These are phyloP conservation scores for Mallotus nudiflorus DNA, from an alignment of 345 rosid genomes.

Conservation along the genomic window DNA sequence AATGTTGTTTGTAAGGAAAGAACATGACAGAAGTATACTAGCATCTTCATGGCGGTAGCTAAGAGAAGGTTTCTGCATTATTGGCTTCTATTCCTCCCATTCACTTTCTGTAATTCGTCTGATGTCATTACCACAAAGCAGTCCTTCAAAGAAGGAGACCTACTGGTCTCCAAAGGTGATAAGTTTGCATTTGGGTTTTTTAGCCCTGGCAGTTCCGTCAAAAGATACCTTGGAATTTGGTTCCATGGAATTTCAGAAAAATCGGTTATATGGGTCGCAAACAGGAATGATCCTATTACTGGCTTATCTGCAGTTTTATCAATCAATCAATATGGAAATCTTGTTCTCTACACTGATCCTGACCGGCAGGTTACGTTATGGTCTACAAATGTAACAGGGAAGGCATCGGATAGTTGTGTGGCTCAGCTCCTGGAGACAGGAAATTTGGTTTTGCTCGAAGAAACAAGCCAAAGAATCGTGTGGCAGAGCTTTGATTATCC, in stretches of 20 bases:
- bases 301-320: neutral
- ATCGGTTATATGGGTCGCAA: conserved; percentile 16
- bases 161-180: neutral
- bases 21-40: too few relatives aligned
- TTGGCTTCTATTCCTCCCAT: neutral
- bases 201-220: conserved; percentile 5
- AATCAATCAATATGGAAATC: conserved; percentile 16
- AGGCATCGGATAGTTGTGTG: neutral
- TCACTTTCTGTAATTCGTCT: neutral
- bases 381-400: neutral
- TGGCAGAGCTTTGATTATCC: conserved; percentile 41
- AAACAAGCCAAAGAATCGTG: neutral
- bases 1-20: too few relatives aligned
- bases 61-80: neutral
- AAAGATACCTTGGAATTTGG: conserved; percentile 17
- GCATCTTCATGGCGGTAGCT: neutral
- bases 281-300: conserved; percentile 5
- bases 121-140: neutral
- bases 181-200: conserved; percentile 7
- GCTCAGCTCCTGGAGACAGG: conserved; percentile 29
- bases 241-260: conserved; percentile 5
- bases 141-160: neutral
- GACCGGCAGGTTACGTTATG: neutral
- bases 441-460: conserved; percentile 21
- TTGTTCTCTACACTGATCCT: conserved; percentile 10